Evolutionary conservation across 345 rosid species (phyloP), one percentile per base, ranked within the genome.

Genomic region (Xanthoceras sorbifolium): DNA sequence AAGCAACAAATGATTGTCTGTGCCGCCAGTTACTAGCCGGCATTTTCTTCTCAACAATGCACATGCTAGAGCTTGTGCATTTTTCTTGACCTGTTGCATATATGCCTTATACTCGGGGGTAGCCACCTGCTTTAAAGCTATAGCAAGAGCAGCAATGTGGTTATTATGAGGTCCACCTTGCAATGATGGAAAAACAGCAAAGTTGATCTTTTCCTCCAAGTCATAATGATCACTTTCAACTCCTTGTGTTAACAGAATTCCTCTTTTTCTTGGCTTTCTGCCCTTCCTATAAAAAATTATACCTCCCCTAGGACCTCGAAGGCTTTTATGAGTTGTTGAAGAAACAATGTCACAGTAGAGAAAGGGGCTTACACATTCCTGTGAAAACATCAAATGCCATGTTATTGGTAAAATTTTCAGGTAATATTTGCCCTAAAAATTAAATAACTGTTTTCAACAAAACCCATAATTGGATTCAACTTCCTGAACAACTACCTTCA

Each of bases 81-180:
- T 95, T 79, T 82, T 92, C 87, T 88, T 93, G 64, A 95, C 97
- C 80, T 90, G 99, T 42, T 88, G 90, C 92, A 95, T 95, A 80
- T 93, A 93, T 67, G 86, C 80, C 80, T 87, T 89, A 82, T 80
- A 95, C 82, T 87, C 97, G 31, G 91, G 93, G 23, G 92, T 87
- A 64, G 92, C 90, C 64, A 86, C 90, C 84, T 91, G 94, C 71
- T 84, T 91, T 68, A 89, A 83, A 73, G 94, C 93, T 69, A 91
- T 86, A 70, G 92, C 90, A 77, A 91, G 94, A 60, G 94, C 93
- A 84, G 92, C 90, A 61, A 91, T 93, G 77, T 94, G 98, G 86
- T 91, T 94, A 79, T 93, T 94, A 81, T 94, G 98, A 9, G 98
- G 97, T 3, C 98, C 98, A 3, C 98, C 98, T 87, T 94, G 98